Evolutionary conservation across 2,329 filamentous ascomycete species (phyloP).

Genomic region (Aspergillus novofumigatus): DNA sequence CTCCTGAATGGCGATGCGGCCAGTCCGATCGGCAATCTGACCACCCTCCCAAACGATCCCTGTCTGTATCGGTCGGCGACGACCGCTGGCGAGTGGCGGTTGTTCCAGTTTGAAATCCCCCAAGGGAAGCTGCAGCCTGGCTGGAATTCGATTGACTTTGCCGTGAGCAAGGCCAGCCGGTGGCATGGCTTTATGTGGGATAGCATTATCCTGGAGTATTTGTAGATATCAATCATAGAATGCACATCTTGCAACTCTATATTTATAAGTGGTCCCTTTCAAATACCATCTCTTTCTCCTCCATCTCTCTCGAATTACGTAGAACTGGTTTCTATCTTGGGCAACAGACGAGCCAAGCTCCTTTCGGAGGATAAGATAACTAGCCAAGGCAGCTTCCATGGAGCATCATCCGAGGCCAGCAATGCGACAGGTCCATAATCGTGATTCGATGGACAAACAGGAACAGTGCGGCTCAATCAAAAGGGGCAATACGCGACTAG

Average conservation of each 20-base stretch:
- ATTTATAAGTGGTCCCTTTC: no score
- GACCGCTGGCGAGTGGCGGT: constrained; percentile 46
- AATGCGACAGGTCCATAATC: no score
- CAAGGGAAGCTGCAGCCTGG: constrained; percentile 28
- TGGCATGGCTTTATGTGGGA: constrained; percentile 45
- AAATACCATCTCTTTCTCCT: no score
- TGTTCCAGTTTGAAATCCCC: constrained; percentile 39
- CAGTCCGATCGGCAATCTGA: constrained; percentile 34
- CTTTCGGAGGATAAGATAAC: neutral
- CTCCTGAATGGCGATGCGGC: constrained; percentile 39
- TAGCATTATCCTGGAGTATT: constrained; percentile 35
- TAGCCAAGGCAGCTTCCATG: neutral
- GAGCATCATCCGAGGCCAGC: no score
- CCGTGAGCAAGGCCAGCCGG: constrained; percentile 29
- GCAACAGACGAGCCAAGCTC: no score
- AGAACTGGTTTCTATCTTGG: neutral
- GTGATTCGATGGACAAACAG: neutral
- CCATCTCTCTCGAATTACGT: neutral
- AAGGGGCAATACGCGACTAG: neutral
- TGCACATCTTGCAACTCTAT: no score
- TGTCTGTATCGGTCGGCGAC: constrained; percentile 48
- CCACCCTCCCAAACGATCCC: constrained; percentile 43
- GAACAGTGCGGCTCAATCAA: neutral
- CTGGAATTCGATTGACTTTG: constrained; percentile 35
- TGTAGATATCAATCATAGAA: neutral